Percentiles rank a stretch among this genome's conserved stretches.
These are phyloP conservation scores for Porphyrellus sp. DNA, from an alignment of 1,284 basidiomycete genomes.

Conservation along the genomic window DNA sequence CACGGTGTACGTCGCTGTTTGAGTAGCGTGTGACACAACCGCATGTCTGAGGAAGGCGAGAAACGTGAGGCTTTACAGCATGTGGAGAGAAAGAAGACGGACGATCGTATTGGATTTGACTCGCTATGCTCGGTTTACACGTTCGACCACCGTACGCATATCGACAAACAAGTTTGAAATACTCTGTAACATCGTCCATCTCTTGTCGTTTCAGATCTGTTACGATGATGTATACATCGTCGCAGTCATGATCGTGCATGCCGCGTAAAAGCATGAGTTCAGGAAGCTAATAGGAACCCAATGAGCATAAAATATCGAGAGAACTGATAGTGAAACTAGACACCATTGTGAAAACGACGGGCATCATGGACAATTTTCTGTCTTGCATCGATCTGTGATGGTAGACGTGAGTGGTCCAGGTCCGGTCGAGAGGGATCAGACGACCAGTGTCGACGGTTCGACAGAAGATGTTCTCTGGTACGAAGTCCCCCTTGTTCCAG, in stretches of 20 bases:
- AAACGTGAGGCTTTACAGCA: conserved; percentile 7
- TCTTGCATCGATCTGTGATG: conserved; percentile 71
- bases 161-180: conserved; percentile 67
- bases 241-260: conserved; percentile 74
- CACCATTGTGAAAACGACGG: conserved; percentile 75
- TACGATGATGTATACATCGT: conserved; percentile 71
- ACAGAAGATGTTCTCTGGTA: conserved; percentile 72
- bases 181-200: conserved; percentile 73
- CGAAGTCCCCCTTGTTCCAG: conserved; percentile 74
- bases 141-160: conserved; percentile 56
- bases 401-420: conserved; percentile 75
- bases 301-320: conserved; percentile 11
- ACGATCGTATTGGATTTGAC: conserved; percentile 65
- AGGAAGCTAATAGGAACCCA: conserved; percentile 48
- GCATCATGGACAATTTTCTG: conserved; percentile 69
- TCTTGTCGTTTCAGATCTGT: conserved; percentile 71
- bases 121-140: conserved; percentile 63
- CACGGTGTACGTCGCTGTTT: conserved; percentile 66
- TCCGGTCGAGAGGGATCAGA: conserved; percentile 70
- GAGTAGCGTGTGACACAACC: conserved; percentile 58
- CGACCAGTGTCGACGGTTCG: conserved; percentile 71
- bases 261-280: conserved; percentile 73
- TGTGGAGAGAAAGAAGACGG: conserved; percentile 26
- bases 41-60: conserved; percentile 50
- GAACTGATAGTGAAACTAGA: conserved; percentile 4